Evolutionary conservation across 1,139 yeast genomes (phyloP).

Genomic region (Blastobotrys proliferans): DNA sequence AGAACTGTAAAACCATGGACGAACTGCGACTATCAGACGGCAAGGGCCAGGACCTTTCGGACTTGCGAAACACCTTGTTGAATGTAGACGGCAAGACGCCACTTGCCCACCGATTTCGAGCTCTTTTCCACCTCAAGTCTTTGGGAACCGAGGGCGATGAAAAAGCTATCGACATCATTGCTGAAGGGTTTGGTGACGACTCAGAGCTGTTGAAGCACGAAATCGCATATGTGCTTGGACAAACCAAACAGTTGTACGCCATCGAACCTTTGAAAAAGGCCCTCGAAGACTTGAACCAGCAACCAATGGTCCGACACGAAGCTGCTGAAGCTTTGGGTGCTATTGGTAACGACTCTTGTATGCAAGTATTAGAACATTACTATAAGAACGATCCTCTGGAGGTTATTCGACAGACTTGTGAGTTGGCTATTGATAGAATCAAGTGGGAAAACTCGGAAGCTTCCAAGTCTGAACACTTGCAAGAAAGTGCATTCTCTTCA

Average conservation of each 20-base stretch:
- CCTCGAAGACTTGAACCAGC: slow-evolving; percentile 54
- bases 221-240: slow-evolving; percentile 97
- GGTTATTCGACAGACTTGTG: slow-evolving; percentile 96
- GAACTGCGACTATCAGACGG: slow-evolving; percentile 37
- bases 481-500: slow-evolving; percentile 73
- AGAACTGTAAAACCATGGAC: slow-evolving; percentile 28
- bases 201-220: slow-evolving; percentile 97
- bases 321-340: slow-evolving; percentile 99
- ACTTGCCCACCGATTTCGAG: slow-evolving; percentile 85
- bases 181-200: slow-evolving; percentile 70
- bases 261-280: slow-evolving; percentile 74
- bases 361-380: slow-evolving; percentile 62
- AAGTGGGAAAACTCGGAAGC: slow-evolving; percentile 80
- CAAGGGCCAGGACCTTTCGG: slow-evolving; percentile 26
- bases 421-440: slow-evolving; percentile 91
- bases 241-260: slow-evolving; percentile 77
- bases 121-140: slow-evolving; percentile 83
- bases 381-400: slow-evolving; percentile 68
- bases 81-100: slow-evolving; percentile 53
- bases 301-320: slow-evolving; percentile 97
- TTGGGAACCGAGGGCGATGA: slow-evolving; percentile 62
- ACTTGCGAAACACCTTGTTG: slow-evolving; percentile 29
- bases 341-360: slow-evolving; percentile 75
- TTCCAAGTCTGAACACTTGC: slow-evolving; percentile 61
- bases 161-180: slow-evolving; percentile 79